phyloP scores from a whole-genome alignment of 2,329 filamentous ascomycete genomes.

The Colletotrichum acutatum region DNA sequence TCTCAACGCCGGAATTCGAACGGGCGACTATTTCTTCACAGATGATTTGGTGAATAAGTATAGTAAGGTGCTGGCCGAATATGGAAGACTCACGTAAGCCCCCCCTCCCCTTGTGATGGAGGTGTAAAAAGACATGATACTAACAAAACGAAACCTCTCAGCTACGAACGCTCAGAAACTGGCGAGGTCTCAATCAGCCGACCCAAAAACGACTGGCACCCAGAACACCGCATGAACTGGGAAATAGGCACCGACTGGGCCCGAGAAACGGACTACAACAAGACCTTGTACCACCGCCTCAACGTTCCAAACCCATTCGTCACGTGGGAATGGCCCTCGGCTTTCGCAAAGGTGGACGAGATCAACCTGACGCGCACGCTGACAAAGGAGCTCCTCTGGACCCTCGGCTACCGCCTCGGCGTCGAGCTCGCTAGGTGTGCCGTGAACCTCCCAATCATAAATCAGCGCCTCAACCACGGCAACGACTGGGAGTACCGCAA shows the following conservation, averaged over 20 bases:
- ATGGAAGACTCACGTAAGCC: constrained; percentile 40
- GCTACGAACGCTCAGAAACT: constrained; percentile 4
- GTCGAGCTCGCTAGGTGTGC: constrained; percentile 41
- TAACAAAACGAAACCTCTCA: neutral
- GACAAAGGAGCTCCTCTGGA: constrained; percentile 43
- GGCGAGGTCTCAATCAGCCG: constrained; percentile 41
- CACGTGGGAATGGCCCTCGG: constrained; percentile 37
- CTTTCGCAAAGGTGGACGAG: constrained; percentile 40
- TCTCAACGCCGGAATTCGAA: neutral
- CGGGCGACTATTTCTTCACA: constrained; percentile 5
- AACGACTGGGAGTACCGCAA: constrained; percentile 28
- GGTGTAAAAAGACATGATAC: neutral
- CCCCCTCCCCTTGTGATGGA: no score
- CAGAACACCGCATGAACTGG: constrained; percentile 46
- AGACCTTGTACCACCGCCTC: neutral
- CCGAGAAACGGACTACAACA: neutral
- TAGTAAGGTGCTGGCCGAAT: constrained; percentile 39
- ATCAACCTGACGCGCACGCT: constrained; percentile 28
- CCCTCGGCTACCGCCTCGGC: constrained; percentile 53
- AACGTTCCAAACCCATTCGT: constrained; percentile 7
- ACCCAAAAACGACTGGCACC: constrained; percentile 41
- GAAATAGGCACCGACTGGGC: constrained; percentile 33
- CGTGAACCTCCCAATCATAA: constrained; percentile 11
- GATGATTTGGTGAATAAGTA: constrained; percentile 42
- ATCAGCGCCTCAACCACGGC: constrained; percentile 25